These are phyloP conservation scores for Fusarium subtropicale DNA, from an alignment of 2,329 filamentous ascomycete genomes.

Conservation along the genomic window DNA sequence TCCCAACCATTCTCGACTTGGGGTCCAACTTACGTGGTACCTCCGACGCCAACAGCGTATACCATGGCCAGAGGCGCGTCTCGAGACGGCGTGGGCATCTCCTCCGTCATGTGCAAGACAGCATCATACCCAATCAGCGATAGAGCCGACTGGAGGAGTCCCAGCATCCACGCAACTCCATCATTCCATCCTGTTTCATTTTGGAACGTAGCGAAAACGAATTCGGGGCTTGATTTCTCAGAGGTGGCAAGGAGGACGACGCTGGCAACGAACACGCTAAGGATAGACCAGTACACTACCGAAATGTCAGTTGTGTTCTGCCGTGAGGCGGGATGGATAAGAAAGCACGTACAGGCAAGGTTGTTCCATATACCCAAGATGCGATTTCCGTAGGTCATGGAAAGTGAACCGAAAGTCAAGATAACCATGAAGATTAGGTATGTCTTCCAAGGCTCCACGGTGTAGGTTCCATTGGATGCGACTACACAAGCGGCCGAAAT, in stretches of 20 bases:
- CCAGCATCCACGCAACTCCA: slow-evolving; percentile 61
- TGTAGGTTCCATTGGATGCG: slow-evolving; percentile 54
- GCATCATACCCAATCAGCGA: slow-evolving; percentile 58
- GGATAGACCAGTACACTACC: slow-evolving; percentile 56
- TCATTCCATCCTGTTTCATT: slow-evolving; percentile 61
- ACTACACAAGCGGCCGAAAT: slow-evolving; percentile 57
- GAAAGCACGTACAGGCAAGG: slow-evolving; percentile 49
- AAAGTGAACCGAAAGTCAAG: slow-evolving; percentile 35
- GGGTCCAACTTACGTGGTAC: slow-evolving; percentile 52
- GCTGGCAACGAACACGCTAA: slow-evolving; percentile 58
- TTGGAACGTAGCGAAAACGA: slow-evolving; percentile 58
- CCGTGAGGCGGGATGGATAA: accelerated
- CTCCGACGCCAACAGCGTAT: slow-evolving; percentile 57
- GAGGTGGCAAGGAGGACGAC: slow-evolving; percentile 56
- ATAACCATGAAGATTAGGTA: slow-evolving; percentile 56
- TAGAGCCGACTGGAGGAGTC: slow-evolving; percentile 56
- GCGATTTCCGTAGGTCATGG: slow-evolving; percentile 57
- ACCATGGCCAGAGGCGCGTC: slow-evolving; percentile 59
- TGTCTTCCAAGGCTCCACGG: slow-evolving; percentile 54
- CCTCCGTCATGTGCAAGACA: slow-evolving; percentile 59
- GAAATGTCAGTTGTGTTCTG: accelerated
- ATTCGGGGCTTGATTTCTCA: slow-evolving; percentile 55
- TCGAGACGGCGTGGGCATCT: slow-evolving; percentile 56
- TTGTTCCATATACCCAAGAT: slow-evolving; percentile 58
- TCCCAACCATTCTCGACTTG: not conserved